Base-by-base conservation (phyloP, 2,329 filamentous ascomycete species). In the Gnomoniopsis sp. region DNA sequence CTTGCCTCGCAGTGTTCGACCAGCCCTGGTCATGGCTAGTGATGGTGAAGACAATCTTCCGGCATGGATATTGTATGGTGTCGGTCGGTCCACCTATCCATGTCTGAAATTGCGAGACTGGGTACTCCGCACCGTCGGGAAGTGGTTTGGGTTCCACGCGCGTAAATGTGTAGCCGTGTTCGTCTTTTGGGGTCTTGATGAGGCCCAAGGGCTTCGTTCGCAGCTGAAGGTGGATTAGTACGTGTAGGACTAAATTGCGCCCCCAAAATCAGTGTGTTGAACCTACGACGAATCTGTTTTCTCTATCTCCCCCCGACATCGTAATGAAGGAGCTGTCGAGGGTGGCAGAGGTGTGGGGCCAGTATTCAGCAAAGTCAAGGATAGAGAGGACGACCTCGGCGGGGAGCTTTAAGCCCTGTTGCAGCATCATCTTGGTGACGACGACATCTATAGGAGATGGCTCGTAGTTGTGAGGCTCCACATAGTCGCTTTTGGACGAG, bases 351-450 rank as follows among this genome's bases (percentile, higher is more conserved):
- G 79, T 77, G 63, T 80, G 79, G 15, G 79, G 79, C 85, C 85
- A 88, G 69, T 87, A 88, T 69, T 87, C 84, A 56, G 84, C 85
- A 30, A 74, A 68, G 65, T 88, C 84, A 55, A 87, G 69, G 49
- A 88, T 77, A 49, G 70, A 67, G 65, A 87, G 79, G 41, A 85
- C 72, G 0, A 88, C 60, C 60, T 87, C 85, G 1, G 74, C 68
- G 0, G 85, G 85, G 1, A 88, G 70, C 2, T 67, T 68, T 7
- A 71, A 69, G 12, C 69, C 72, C 54, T 74, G 73, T 26, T 65
- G 66, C n/a, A 88, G 67, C 68, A 82, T 75, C 14, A 73, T 65
- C 55, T 80, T 81, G 12, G 79, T 75, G 1, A 79, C 68, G 2
- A 77, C 62, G 1, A 86, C 77, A 66, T 88, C 83, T 44, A 74